Evolutionary conservation across 1,284 basidiomycete species (phyloP), one percentile per base, ranked within the genome.

Genomic region (Xerocomus alliaceus): DNA sequence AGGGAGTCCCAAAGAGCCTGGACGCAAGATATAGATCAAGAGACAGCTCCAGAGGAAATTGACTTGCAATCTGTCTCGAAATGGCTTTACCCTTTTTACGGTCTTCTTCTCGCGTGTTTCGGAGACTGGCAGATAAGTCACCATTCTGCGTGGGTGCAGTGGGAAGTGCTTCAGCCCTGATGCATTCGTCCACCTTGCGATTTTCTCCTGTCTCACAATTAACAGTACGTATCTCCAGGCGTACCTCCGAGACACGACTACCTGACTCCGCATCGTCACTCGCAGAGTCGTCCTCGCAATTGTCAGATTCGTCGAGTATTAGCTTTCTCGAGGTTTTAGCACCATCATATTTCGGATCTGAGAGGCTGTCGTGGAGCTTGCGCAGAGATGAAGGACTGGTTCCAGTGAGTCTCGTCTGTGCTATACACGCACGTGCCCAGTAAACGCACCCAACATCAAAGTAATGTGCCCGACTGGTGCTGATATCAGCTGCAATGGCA

Each of bases 1-100:
- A 97, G 80, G 9, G 84, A 83, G 73, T 97, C 93, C 88, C 93
- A 97, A 34, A 95, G 78, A 8, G 83, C 81, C 94, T 97, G 65
- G 18, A 62, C 18, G 22, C 52, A 45, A 65, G 56, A 54, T 61
- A 46, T 58, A 58, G 58, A 55, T 67, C 44, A 58, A 52, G 29
- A 54, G 8, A 37, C 31, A 11, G 46, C 41, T 7, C 47, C 24
- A 32, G 32, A 57, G 39, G 56, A 56, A 64, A 24, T 51, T 22
- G 45, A 81, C 89, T 67, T 71, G 92, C 95, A 60, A 94, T 85
- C 78, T 98, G 95, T 65, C 84, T 85, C 56, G 87, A 83, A 62
- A 98, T 88, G 12, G 92, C 93, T 64, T 84, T 85, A 3, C 95
- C 95, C 77, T 97, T 93, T 74, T 80, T 82, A 47, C 82, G 79